Conservation (phyloP, 139 green algal species). For the Nannochloris sp. region DNA sequence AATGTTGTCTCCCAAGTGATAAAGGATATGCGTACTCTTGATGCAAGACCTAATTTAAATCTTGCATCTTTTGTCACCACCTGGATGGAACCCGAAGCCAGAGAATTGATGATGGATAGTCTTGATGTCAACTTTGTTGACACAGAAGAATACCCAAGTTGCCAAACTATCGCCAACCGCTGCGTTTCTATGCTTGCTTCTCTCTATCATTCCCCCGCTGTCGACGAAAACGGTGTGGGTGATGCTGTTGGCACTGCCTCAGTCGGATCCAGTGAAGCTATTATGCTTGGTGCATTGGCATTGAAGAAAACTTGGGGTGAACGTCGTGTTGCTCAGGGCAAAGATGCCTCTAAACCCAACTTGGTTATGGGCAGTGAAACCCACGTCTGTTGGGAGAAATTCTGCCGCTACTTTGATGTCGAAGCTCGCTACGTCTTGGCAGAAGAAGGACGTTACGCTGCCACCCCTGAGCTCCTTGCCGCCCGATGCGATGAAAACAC, state of each 20-base stretch:
- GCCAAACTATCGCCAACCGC: slow-evolving; percentile 20
- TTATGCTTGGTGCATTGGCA: slow-evolving; percentile 58
- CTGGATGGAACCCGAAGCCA: slow-evolving; percentile 36
- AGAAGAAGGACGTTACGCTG: slow-evolving; percentile 24
- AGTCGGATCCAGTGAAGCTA: slow-evolving; percentile 57
- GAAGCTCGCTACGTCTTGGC: slow-evolving; percentile 31
- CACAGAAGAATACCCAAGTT: slow-evolving; percentile 9
- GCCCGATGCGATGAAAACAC: slow-evolving; percentile 57
- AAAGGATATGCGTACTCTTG: slow-evolving; percentile 7
- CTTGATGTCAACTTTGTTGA: slow-evolving; percentile 28
- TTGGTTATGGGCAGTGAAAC: slow-evolving; percentile 44
- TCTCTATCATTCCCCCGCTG: slow-evolving; percentile 35
- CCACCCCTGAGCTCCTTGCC: slow-evolving; percentile 22
- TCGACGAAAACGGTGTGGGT: slow-evolving; percentile 10
- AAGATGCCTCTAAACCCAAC: slow-evolving; percentile 49
- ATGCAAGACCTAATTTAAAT: slow-evolving; percentile 24
- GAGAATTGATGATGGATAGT: slow-evolving; percentile 23
- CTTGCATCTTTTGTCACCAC: slow-evolving; percentile 39
- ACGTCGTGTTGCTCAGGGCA: slow-evolving; percentile 18
- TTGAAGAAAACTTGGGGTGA: slow-evolving; percentile 59
- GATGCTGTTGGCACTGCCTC: slow-evolving; percentile 32
- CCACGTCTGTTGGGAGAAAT: slow-evolving; percentile 39
- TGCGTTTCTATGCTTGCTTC: slow-evolving; percentile 44
- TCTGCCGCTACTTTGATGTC: slow-evolving; percentile 62
- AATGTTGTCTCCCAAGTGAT: slow-evolving; percentile 6